Evolutionary conservation across 108 stramenopile genomes (phyloP), one percentile per base, ranked within the genome.

Genomic region (Cyclotella atomus): DNA sequence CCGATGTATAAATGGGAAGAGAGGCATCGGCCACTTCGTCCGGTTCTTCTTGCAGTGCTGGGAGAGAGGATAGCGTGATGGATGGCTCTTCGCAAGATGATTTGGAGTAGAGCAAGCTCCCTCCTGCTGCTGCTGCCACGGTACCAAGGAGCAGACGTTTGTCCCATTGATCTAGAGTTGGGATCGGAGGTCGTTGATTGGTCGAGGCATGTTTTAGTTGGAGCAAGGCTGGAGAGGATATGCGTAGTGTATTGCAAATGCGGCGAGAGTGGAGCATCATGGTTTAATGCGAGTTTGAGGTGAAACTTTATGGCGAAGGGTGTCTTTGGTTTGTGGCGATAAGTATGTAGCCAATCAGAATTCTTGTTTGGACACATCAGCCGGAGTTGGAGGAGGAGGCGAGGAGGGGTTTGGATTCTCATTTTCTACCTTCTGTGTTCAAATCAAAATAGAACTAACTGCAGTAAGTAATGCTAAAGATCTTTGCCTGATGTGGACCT

Each of bases 211-310:
- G 56, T 30, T 32, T 57, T n/a, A 57, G 29, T 32, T 57, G 56
- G 29, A 57, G 56, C 14, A 57, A 30, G 9, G n/a, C 14, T 12
- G 56, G 56, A 32, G 56, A 57, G 1, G 56, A 30, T 57, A 32
- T 57, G 29, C 30, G 30, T 32, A 57, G 32, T 28, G 9, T 29
- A 57, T 32, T 29, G 29, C 29, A 57, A 3, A 52, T 10, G 24
- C 52, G 52, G 23, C 56, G 28, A 30, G 29, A n/a, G 4, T 32
- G 56, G 56, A 57, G 56, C 56, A 57, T 57, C 56, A 57, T 57
- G 56, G 30, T n/a, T 57, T n/a, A n/a, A 16, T 30, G 29, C 6
- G 21, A 17, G n/a, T n/a, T 49, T 9, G 12, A 6, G 12, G 12
- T 41, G 38, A 41, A 41, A n/a, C n/a, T 49, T 49, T 49, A n/a